phyloP scores from a whole-genome alignment of 495 filamentous ascomycete genomes.

The Penicillium arizonense region DNA sequence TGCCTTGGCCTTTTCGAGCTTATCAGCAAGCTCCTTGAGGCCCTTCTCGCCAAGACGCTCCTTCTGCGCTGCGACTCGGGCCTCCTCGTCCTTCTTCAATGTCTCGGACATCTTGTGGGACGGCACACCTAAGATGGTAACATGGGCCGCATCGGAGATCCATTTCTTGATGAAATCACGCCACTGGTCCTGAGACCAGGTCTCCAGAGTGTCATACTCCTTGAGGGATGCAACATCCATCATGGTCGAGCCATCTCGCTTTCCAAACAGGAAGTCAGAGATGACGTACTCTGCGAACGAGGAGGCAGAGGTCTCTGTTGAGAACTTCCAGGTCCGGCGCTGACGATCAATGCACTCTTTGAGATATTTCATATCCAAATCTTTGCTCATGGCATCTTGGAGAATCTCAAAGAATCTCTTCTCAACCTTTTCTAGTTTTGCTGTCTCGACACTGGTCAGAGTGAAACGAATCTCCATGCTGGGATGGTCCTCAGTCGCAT shows the following conservation, averaged over 20 bases:
- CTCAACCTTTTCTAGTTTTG: constrained; percentile 79
- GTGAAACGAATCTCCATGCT: constrained; percentile 79
- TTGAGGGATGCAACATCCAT: constrained; percentile 62
- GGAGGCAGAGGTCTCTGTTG: constrained; percentile 69
- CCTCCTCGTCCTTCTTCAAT: constrained; percentile 68
- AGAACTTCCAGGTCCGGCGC: constrained; percentile 72
- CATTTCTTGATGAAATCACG: constrained; percentile 75
- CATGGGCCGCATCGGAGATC: constrained; percentile 80
- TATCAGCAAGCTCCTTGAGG: constrained; percentile 67
- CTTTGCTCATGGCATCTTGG: constrained; percentile 72
- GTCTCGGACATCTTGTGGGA: constrained; percentile 67
- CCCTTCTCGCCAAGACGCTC: constrained; percentile 62
- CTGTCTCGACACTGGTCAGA: constrained; percentile 80
- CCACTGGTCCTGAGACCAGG: constrained; percentile 84
- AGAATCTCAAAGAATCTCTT: constrained; percentile 81
- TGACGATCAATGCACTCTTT: constrained; percentile 79
- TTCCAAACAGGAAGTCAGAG: constrained; percentile 87
- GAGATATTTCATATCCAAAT: constrained; percentile 86
- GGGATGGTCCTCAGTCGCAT: constrained; percentile 73
- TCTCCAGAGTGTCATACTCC: constrained; percentile 73
- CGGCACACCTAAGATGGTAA: constrained; percentile 85
- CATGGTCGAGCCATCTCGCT: constrained; percentile 78
- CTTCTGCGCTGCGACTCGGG: constrained; percentile 54
- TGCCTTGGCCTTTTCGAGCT: constrained; percentile 74
- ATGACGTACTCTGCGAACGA: constrained; percentile 81